These are phyloP conservation scores for Dictyostelium firmibasis DNA, from an alignment of 78 protist species.

Conservation along the genomic window DNA sequence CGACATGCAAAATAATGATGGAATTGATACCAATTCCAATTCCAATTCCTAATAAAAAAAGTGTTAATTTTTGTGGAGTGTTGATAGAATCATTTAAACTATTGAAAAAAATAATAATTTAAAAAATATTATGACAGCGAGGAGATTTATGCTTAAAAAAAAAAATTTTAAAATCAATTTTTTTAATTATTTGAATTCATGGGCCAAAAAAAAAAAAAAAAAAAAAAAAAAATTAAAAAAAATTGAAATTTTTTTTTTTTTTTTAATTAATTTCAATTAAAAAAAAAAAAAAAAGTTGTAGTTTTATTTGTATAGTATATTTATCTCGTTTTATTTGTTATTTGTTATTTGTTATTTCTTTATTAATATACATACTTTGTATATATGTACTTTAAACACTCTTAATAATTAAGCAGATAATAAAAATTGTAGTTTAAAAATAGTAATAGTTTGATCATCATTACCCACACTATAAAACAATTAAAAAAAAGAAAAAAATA, in stretches of 20 bases:
- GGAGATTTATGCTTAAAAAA: neutral
- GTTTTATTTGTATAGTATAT: neutral
- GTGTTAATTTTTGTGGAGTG: no score
- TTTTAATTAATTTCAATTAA: neutral
- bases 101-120: no score
- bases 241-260: no score
- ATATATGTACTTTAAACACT: neutral
- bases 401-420: neutral
- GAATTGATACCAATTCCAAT: no score
- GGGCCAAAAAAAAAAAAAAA: neutral
- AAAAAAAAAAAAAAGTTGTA: neutral
- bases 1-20: no score
- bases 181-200: neutral
- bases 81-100: no score
- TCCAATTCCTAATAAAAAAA: no score
- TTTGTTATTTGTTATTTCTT: neutral
- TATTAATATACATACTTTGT: neutral
- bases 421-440: neutral
- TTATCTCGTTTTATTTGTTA: neutral
- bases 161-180: neutral
- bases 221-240: no score
- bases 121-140: neutral
- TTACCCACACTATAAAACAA: neutral
- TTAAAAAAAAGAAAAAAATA: neutral
- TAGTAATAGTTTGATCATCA: neutral